Percentiles rank a stretch among this genome's conserved stretches.
These are phyloP conservation scores for Tuber calosporum DNA, from an alignment of 495 filamentous ascomycete species.

Conservation along the genomic window DNA sequence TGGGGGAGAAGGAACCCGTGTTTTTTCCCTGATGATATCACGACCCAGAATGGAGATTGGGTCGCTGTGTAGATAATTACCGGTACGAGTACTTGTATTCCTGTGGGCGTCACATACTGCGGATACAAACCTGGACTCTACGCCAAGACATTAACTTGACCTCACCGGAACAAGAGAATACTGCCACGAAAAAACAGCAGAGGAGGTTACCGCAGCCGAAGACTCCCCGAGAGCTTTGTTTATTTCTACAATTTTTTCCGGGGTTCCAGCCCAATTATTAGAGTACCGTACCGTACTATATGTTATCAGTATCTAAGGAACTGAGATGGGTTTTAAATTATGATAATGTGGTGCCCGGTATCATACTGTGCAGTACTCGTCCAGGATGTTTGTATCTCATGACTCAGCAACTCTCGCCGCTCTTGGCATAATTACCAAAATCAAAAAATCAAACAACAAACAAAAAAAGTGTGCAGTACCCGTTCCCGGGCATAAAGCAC, in stretches of 20 bases:
- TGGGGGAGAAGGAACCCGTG: background rate
- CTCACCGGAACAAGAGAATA: background rate
- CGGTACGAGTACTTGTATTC: too few relatives aligned
- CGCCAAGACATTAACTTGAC: background rate
- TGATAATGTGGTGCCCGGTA: too few relatives aligned
- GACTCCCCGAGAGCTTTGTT: background rate
- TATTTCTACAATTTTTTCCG: background rate
- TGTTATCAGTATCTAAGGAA: background rate
- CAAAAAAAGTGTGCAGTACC: background rate
- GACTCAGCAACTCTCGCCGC: background rate
- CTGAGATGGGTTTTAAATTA: background rate
- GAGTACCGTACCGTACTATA: too few relatives aligned
- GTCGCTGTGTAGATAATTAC: background rate
- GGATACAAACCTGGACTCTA: background rate
- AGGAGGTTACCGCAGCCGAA: too few relatives aligned
- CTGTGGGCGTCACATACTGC: background rate
- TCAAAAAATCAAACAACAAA: background rate
- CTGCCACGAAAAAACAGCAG: background rate
- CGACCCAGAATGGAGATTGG: background rate
- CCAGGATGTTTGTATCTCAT: background rate
- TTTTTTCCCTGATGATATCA: background rate
- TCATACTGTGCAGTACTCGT: too few relatives aligned
- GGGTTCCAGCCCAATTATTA: background rate
- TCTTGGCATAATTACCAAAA: background rate
- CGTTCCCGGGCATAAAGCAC: too few relatives aligned